A percentile compares a stretch with the other conserved stretches of the same genome.
These are phyloP conservation scores for Ceratocystis cacaofunesta DNA, from an alignment of 2,329 filamentous ascomycete species.

Conservation along the genomic window DNA sequence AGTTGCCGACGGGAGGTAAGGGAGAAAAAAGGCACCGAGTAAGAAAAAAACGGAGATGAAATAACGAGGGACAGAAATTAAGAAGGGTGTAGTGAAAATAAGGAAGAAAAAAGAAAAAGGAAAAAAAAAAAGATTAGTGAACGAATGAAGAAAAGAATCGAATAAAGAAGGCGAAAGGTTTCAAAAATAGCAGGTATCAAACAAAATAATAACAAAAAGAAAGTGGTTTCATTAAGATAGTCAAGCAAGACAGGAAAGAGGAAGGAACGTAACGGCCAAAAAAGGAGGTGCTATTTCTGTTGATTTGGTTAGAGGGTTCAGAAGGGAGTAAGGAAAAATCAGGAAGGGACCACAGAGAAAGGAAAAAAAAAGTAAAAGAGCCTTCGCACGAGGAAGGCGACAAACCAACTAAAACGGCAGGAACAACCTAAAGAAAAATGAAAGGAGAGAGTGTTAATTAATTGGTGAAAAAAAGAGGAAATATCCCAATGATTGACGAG, in stretches of 20 bases:
- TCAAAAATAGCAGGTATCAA: slow-evolving; percentile 3
- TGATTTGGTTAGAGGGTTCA: too few relatives aligned
- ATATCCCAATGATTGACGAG: too few relatives aligned
- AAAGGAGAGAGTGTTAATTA: background rate
- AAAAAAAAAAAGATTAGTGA: slow-evolving; percentile 1
- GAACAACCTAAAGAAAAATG: background rate
- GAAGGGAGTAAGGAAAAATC: slow-evolving; percentile 10
- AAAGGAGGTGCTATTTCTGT: slow-evolving; percentile 1
- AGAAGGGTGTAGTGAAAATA: background rate
- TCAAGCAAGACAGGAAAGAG: slow-evolving; percentile 13
- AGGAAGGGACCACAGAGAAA: background rate
- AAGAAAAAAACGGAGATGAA: background rate
- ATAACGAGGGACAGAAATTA: background rate
- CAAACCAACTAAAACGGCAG: too few relatives aligned
- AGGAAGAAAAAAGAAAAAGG: background rate
- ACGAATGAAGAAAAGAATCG: slow-evolving; percentile 5
- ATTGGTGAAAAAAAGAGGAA: background rate
- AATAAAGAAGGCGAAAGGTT: background rate
- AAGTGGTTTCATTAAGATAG: slow-evolving; percentile 3
- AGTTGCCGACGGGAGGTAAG: background rate
- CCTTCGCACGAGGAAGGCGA: too few relatives aligned
- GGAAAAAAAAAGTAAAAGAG: too few relatives aligned
- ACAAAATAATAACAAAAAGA: slow-evolving; percentile 8
- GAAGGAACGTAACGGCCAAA: background rate
- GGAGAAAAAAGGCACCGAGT: background rate